These are phyloP conservation scores for Lecanicillium sp. DNA, from an alignment of 2,329 filamentous ascomycete genomes.

Conservation along the genomic window DNA sequence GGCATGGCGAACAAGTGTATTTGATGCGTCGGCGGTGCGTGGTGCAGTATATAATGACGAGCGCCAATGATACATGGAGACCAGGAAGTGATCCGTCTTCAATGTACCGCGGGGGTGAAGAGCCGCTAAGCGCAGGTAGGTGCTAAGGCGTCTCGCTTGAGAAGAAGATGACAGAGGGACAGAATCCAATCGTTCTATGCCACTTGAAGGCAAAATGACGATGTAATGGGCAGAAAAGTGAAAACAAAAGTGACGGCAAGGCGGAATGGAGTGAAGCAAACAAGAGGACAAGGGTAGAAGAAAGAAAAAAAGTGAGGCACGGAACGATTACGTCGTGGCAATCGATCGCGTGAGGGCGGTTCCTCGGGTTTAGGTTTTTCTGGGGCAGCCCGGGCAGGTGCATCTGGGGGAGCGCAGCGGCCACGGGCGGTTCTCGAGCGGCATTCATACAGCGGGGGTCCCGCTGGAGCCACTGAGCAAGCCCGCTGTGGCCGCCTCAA, in stretches of 20 bases:
- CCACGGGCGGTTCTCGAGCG: neutral
- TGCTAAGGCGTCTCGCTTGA: too few species aligned
- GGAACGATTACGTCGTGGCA: neutral
- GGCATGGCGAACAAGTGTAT: slow-evolving; percentile 26
- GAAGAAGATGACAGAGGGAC: slow-evolving; percentile 4
- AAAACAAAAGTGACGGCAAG: neutral
- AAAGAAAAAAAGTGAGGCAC: slow-evolving; percentile 1
- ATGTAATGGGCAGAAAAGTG: neutral
- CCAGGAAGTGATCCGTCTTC: too few species aligned
- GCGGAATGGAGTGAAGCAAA: slow-evolving; percentile 4
- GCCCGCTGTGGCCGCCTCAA: too few species aligned
- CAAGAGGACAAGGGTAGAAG: slow-evolving; percentile 5
- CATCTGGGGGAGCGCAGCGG: neutral
- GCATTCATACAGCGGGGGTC: too few species aligned
- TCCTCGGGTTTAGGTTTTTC: slow-evolving; percentile 9
- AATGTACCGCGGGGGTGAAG: too few species aligned
- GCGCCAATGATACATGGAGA: neutral
- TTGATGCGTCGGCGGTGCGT: neutral
- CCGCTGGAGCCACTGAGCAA: too few species aligned
- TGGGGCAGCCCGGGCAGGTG: slow-evolving; percentile 4
- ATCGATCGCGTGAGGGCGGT: slow-evolving; percentile 10
- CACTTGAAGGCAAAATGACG: slow-evolving; percentile 1
- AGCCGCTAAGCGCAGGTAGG: too few species aligned
- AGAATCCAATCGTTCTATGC: too few species aligned
- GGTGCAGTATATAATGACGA: slow-evolving; percentile 6